Base-by-base conservation (phyloP, 805 yeast genomes). In the Candida chilensis region DNA sequence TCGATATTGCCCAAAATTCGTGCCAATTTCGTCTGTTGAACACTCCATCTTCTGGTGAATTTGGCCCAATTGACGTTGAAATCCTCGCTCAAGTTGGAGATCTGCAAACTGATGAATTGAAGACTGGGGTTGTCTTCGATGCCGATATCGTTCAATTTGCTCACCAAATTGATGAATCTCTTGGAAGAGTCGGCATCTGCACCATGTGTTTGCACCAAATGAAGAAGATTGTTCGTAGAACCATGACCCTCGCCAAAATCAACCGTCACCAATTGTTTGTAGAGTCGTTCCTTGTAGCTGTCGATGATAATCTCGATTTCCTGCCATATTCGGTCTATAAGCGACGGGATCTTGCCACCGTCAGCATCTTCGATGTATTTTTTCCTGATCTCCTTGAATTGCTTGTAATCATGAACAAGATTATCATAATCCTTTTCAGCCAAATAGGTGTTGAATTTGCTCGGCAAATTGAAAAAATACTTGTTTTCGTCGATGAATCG, bases 401-500 rank as follows among this genome's bases (percentile, higher is more conserved):
- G 60, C 20, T 67, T 55, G 47, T 78, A 80, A 41, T 76, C 78
- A 21, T 68, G 57, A 24, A 78, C 48, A 17, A 82, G 57, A 13
- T 68, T 60, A 30, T 71, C 74, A 44, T 76, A 79, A 39, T 80
- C 81, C 28, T 67, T 63, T 10, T 55, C 54, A 11, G 53, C 50
- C 16, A 78, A 52, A 36, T 60, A 61, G 3, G 43, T 45, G 20
- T 53, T 50, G 16, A 81, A 49, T 4, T 52, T 48, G 22, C 61
- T 63, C 2, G 87, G 84, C 26, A 79, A 54, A 43, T 77, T 73
- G 37, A 81, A 67, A 27, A 77, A 57, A 32, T 57, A 54, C 29
- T 61, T 62, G 47, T 78, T 67, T 33, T 64, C 63, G 27, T 73
- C 72, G 5, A 79, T 59, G 26, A 73, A 60, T 20, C 58, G 52